Evolutionary conservation across 495 filamentous ascomycete species (phyloP).

Genomic region (Aspergillus avenaceus): DNA sequence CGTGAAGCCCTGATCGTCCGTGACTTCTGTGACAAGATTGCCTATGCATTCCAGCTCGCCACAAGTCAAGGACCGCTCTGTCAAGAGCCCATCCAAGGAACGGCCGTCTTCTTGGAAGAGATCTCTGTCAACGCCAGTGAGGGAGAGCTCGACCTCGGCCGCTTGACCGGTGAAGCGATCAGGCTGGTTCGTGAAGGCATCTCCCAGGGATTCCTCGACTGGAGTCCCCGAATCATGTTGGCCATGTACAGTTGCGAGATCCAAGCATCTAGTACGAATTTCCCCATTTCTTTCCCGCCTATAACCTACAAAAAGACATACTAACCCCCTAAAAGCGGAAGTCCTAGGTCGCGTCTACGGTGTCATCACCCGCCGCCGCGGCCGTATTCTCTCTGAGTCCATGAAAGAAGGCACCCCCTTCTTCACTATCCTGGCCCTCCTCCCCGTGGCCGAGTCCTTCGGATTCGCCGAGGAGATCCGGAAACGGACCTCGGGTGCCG

Average conservation of each 20-base stretch:
- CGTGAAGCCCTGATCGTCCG: constrained; percentile 57
- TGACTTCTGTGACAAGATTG: constrained; percentile 84
- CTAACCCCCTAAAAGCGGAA: constrained; percentile 56
- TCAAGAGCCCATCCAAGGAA: constrained; percentile 87
- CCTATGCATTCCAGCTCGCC: constrained; percentile 91
- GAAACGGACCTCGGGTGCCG: constrained; percentile 85
- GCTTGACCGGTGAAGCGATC: constrained; percentile 87
- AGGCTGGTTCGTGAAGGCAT: constrained; percentile 83
- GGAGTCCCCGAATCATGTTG: constrained; percentile 87
- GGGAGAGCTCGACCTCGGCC: constrained; percentile 70
- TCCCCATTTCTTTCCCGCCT: not conserved
- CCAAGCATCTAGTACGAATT: constrained; percentile 77
- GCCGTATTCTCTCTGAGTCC: constrained; percentile 80
- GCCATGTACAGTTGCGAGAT: constrained; percentile 99
- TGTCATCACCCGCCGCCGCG: constrained; percentile 85
- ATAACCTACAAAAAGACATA: constrained; percentile 7
- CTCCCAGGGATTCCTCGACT: constrained; percentile 84
- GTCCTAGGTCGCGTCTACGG: constrained; percentile 93
- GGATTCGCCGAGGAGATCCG: constrained; percentile 95
- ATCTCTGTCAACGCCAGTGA: constrained; percentile 55
- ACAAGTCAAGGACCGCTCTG: constrained; percentile 87
- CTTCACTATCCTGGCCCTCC: constrained; percentile 81
- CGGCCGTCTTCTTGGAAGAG: constrained; percentile 88
- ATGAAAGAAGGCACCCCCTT: constrained; percentile 96
- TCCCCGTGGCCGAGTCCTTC: constrained; percentile 92